These are phyloP conservation scores for Naganishia cerealis DNA, from an alignment of 1,284 basidiomycete species.

Conservation along the genomic window DNA sequence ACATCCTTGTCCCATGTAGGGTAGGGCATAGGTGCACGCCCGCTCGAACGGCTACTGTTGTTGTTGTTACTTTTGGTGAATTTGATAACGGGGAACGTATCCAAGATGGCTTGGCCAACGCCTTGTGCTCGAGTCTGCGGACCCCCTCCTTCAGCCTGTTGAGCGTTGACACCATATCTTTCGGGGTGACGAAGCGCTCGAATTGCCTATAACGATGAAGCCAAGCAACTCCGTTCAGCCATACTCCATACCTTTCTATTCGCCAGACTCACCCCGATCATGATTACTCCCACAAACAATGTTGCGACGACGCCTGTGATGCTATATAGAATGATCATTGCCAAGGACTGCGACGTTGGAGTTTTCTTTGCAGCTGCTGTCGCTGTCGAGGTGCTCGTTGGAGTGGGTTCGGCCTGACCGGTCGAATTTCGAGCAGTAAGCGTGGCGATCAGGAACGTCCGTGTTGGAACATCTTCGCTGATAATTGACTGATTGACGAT, in stretches of 20 bases:
- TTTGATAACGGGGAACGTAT: constrained; percentile 89
- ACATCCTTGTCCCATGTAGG: constrained; percentile 25
- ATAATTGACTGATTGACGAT: constrained; percentile 59
- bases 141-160: constrained; percentile 54
- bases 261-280: constrained; percentile 66
- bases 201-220: constrained; percentile 61
- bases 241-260: not conserved
- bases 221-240: constrained; percentile 28
- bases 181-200: constrained; percentile 84
- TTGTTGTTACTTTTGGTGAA: constrained; percentile 59
- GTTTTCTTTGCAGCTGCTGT: constrained; percentile 33
- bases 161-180: constrained; percentile 72
- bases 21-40: constrained; percentile 27
- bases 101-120: constrained; percentile 81
- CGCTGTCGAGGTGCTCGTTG: constrained; percentile 27
- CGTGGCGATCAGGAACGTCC: constrained; percentile 67
- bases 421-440: constrained; percentile 69
- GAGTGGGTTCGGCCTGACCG: constrained; percentile 43
- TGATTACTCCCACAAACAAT: constrained; percentile 74
- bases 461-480: constrained; percentile 53
- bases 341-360: constrained; percentile 40
- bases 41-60: not conserved
- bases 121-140: constrained; percentile 72
- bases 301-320: constrained; percentile 81
- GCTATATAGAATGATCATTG: constrained; percentile 75